Evolutionary conservation across 495 filamentous ascomycete species (phyloP).

Genomic region (Talaromyces trachyspermus): DNA sequence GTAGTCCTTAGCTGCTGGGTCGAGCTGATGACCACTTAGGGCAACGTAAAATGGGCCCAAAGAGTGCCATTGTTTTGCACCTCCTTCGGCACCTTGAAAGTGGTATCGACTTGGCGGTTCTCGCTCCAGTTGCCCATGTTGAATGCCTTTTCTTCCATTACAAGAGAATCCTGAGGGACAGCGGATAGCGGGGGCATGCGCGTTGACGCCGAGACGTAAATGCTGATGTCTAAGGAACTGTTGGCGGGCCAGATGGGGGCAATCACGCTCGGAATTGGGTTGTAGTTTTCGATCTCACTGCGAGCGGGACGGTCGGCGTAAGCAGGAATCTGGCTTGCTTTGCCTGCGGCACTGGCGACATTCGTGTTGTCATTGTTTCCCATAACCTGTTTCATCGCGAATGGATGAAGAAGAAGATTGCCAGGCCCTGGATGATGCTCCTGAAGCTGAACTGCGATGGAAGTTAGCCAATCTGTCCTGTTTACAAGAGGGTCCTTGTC

Average conservation of each 20-base stretch:
- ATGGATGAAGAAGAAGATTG: constrained; percentile 65
- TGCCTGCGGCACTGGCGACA: constrained; percentile 32
- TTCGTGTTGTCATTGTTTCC: constrained; percentile 39
- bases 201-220: constrained; percentile 75
- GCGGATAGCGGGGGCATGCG: constrained; percentile 58
- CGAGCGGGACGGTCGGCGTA: constrained; percentile 56
- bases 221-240: constrained; percentile 69
- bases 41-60: constrained; percentile 90
- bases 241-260: constrained; percentile 83
- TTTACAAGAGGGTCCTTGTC: not conserved
- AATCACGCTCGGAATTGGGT: constrained; percentile 63
- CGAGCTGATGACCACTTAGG: constrained; percentile 62
- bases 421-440: constrained; percentile 55
- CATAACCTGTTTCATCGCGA: constrained; percentile 50
- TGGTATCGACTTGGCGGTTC: constrained; percentile 67
- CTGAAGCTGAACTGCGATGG: constrained; percentile 45
- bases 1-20: constrained; percentile 64
- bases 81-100: constrained; percentile 64
- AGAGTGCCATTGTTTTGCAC: constrained; percentile 91
- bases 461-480: not conserved
- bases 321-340: constrained; percentile 50
- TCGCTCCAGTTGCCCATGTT: constrained; percentile 76
- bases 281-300: constrained; percentile 60
- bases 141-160: constrained; percentile 76
- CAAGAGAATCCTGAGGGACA: constrained; percentile 46